Percentiles rank a stretch among this genome's conserved stretches.
Evolutionary conservation across 2,329 filamentous ascomycete genomes (phyloP).

Genomic region (Dendryphion nanum): DNA sequence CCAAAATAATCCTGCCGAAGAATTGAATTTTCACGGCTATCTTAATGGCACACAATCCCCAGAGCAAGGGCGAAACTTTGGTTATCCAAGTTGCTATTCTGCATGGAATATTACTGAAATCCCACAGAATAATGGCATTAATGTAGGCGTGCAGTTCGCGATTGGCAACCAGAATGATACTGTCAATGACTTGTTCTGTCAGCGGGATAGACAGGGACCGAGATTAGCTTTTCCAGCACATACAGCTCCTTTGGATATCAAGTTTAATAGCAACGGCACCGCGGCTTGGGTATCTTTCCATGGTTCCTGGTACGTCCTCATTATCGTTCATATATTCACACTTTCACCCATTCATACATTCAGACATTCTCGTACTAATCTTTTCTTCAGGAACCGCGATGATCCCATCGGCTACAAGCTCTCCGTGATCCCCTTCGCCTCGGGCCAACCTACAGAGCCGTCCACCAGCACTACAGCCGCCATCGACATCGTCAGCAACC

Average conservation of each 20-base stretch:
- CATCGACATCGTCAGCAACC: conserved; percentile 56
- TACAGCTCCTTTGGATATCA: conserved; percentile 69
- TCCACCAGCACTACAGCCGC: conserved; percentile 50
- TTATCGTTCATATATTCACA: not conserved
- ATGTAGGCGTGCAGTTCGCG: conserved; percentile 52
- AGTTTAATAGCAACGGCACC: conserved; percentile 60
- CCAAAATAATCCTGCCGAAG: conserved; percentile 68
- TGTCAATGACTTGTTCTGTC: conserved; percentile 49
- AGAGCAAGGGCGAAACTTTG: conserved; percentile 58
- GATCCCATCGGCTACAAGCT: conserved; percentile 53
- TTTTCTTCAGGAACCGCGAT: conserved; percentile 42
- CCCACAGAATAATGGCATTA: conserved; percentile 46
- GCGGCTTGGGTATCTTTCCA: conserved; percentile 69
- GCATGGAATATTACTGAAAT: conserved; percentile 59
- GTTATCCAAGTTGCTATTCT: conserved; percentile 69
- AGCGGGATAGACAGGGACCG: conserved; percentile 40
- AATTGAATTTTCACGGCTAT: conserved; percentile 70
- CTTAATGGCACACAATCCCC: conserved; percentile 50
- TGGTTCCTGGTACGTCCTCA: conserved; percentile 59
- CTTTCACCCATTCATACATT: not conserved
- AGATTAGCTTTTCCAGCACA: conserved; percentile 64
- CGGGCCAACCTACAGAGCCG: conserved; percentile 46
- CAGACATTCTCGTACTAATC: conserved; percentile 7
- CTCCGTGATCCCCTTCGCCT: conserved; percentile 46
- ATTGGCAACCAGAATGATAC: conserved; percentile 45